Evolutionary conservation across 768 basidiomycete genomes (phyloP).

Genomic region (Mrakia frigida): DNA sequence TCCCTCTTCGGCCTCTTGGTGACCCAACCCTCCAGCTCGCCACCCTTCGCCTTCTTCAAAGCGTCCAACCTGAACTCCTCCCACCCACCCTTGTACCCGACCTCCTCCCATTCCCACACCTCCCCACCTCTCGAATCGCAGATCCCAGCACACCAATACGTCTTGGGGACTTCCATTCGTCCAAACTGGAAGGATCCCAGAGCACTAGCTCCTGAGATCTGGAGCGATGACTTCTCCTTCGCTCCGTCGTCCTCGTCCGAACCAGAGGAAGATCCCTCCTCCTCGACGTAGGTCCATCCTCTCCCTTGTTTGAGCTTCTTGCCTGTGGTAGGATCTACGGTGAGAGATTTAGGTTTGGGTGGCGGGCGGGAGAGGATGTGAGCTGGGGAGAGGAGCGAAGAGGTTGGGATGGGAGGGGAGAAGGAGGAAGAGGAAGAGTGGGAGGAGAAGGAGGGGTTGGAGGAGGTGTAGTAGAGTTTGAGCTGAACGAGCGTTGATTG

Average conservation of each 20-base stretch:
- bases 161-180: not conserved
- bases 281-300: not conserved
- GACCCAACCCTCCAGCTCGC: slow-evolving; percentile 7
- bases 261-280: not conserved
- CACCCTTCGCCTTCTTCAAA: not conserved
- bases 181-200: slow-evolving; percentile 18
- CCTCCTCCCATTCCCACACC: slow-evolving; percentile 23
- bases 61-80: slow-evolving; percentile 9
- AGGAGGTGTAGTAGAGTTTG: slow-evolving; percentile 20
- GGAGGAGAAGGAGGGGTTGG: not conserved
- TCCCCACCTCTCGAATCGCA: slow-evolving; percentile 24
- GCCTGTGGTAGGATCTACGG: not conserved
- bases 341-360: not conserved
- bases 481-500: not conserved
- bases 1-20: slow-evolving; percentile 7
- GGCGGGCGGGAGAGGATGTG: not conserved
- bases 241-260: slow-evolving; percentile 4
- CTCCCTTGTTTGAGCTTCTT: not conserved
- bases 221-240: not conserved
- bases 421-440: not conserved
- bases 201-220: not conserved
- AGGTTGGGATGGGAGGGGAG: slow-evolving; percentile 13
- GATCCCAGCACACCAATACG: slow-evolving; percentile 28
- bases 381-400: slow-evolving; percentile 1
- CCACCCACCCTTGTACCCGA: slow-evolving; percentile 12